These are phyloP conservation scores for Cyberlindnera maclurae DNA, from an alignment of 805 yeast species.

Conservation along the genomic window DNA sequence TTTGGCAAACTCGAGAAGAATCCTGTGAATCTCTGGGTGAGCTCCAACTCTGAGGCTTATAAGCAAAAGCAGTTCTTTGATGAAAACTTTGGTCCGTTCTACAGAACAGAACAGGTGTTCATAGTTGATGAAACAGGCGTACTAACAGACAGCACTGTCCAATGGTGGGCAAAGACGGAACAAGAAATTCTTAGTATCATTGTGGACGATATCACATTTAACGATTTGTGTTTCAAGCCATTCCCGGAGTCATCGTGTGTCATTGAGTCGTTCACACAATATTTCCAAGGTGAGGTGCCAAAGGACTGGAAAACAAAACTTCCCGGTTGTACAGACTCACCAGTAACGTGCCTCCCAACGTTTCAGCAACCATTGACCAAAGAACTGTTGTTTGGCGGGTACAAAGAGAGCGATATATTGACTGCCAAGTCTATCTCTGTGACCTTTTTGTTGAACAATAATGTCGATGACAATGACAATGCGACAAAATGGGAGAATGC, in stretches of 20 bases:
- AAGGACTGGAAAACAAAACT: slow-evolving; percentile 50
- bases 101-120: slow-evolving; percentile 78
- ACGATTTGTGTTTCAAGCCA: slow-evolving; percentile 80
- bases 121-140: slow-evolving; percentile 66
- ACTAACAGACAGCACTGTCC: slow-evolving; percentile 56
- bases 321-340: slow-evolving; percentile 60
- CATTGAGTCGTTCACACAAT: slow-evolving; percentile 83
- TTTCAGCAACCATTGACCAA: slow-evolving; percentile 86
- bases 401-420: slow-evolving; percentile 40
- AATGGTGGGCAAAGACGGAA: slow-evolving; percentile 92
- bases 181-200: slow-evolving; percentile 35
- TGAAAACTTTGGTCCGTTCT: slow-evolving; percentile 83
- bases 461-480: slow-evolving; percentile 25
- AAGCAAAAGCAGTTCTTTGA: slow-evolving; percentile 67
- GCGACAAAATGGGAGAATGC: slow-evolving; percentile 60
- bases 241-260: slow-evolving; percentile 68
- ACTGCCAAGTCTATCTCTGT: slow-evolving; percentile 67
- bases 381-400: slow-evolving; percentile 63
- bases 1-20: slow-evolving; percentile 60
- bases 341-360: slow-evolving; percentile 83
- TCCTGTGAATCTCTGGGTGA: slow-evolving; percentile 88
- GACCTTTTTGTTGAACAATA: slow-evolving; percentile 62
- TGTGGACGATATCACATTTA: slow-evolving; percentile 31
- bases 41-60: slow-evolving; percentile 63
- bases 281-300: slow-evolving; percentile 63